These are phyloP conservation scores for Rhododendron vialii DNA, from an alignment of 148 eudicot genomes.

Conservation along the genomic window DNA sequence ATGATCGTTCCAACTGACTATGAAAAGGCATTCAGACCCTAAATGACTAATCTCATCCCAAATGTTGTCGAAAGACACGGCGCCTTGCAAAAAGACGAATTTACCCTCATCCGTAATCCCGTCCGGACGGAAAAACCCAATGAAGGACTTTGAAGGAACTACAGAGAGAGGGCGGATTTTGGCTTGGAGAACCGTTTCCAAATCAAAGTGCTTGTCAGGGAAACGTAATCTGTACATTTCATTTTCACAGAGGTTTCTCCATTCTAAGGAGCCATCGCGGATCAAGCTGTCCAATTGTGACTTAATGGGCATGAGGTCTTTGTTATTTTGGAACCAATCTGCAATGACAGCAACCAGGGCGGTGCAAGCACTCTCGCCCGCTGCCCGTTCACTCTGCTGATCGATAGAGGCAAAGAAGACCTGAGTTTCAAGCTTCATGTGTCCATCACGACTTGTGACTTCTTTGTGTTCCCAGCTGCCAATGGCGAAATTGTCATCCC, in stretches of 20 bases:
- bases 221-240: constrained; percentile 56
- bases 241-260: constrained; percentile 84
- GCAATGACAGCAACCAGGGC: constrained; percentile 95
- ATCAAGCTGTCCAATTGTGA: constrained; percentile 83
- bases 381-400: constrained; percentile 88
- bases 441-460: constrained; percentile 79
- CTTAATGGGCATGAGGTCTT: constrained; percentile 65
- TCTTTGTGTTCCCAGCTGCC: constrained; percentile 91
- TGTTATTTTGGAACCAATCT: constrained; percentile 76
- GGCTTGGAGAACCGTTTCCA: constrained; percentile 82
- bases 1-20: constrained; percentile 83
- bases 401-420: constrained; percentile 93
- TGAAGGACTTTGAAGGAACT: constrained; percentile 63
- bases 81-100: constrained; percentile 77
- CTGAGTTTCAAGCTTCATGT: constrained; percentile 69
- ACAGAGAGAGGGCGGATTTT: constrained; percentile 69
- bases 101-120: constrained; percentile 56
- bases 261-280: constrained; percentile 80
- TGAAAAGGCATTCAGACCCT: constrained; percentile 37
- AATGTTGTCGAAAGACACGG: constrained; percentile 85
- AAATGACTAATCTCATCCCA: constrained; percentile 68
- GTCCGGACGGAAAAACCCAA: constrained; percentile 85
- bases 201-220: constrained; percentile 93
- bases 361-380: constrained; percentile 96
- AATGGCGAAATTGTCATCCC: constrained; percentile 87